Percentiles rank a stretch among this genome's conserved stretches.
Conservation (phyloP, 768 basidiomycete genomes). For the Baorangia bicolor region DNA sequence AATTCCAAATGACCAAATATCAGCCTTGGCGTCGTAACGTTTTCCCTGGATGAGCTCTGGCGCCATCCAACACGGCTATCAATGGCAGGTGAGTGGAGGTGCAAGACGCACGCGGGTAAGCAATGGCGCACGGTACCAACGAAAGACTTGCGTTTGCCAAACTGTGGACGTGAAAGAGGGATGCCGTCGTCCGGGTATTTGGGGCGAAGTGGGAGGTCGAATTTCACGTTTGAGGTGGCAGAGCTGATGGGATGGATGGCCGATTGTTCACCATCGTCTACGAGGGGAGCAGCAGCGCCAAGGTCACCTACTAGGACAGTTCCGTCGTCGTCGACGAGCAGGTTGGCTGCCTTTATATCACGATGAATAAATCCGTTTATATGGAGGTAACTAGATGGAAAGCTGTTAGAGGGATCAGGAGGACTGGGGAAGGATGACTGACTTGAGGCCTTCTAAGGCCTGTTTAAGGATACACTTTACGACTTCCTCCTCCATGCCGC, state of each 20-base stretch:
- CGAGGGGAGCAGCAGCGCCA: constrained; percentile 84
- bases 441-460: constrained; percentile 86
- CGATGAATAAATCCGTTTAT: constrained; percentile 90
- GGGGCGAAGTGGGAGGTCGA: constrained; percentile 29
- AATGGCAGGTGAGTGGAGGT: background rate
- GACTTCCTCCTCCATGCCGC: constrained; percentile 91
- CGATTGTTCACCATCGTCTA: constrained; percentile 58
- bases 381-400: constrained; percentile 67
- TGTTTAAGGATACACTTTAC: constrained; percentile 82
- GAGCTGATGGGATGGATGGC: constrained; percentile 15
- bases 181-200: background rate
- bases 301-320: constrained; percentile 91
- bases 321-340: constrained; percentile 88
- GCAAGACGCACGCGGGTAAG: background rate
- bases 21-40: constrained; percentile 82
- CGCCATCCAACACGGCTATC: constrained; percentile 93
- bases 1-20: constrained; percentile 97
- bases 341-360: constrained; percentile 91
- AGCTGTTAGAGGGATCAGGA: constrained; percentile 1
- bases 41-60: constrained; percentile 88
- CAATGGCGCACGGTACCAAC: constrained; percentile 73
- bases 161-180: constrained; percentile 36
- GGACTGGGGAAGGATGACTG: constrained; percentile 25
- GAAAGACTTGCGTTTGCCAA: constrained; percentile 86
- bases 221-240: constrained; percentile 35